These are phyloP conservation scores for Backusella macrospora DNA, from an alignment of 192 early-diverging fungal species.

Conservation along the genomic window DNA sequence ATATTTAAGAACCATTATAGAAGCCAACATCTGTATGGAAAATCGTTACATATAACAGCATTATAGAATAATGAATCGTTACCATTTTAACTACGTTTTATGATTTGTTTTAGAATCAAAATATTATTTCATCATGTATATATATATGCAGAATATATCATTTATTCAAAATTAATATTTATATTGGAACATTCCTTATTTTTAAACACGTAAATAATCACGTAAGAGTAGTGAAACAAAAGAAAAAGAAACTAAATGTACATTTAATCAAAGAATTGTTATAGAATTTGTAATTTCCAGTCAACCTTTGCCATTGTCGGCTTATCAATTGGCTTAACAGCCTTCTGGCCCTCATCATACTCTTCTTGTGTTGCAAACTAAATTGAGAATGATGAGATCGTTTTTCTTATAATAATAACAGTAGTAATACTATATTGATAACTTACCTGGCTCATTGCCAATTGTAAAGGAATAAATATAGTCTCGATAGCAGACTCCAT, in stretches of 20 bases:
- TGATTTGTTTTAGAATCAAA: too few relatives aligned
- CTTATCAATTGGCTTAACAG: constrained; percentile 30
- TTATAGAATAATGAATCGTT: too few relatives aligned
- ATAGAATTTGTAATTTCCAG: constrained; percentile 42
- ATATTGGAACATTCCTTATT: background rate
- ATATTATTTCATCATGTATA: too few relatives aligned
- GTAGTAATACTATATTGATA: background rate
- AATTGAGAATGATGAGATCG: background rate
- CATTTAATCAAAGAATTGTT: constrained; percentile 1
- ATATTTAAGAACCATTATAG: too few relatives aligned
- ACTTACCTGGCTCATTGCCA: constrained; percentile 28
- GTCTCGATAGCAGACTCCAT: constrained; percentile 41
- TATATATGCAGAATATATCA: too few relatives aligned
- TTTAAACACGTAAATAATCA: background rate
- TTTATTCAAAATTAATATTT: background rate
- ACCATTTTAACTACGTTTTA: too few relatives aligned
- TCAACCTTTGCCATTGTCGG: constrained; percentile 27
- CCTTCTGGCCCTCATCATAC: constrained; percentile 6
- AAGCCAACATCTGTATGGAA: too few relatives aligned
- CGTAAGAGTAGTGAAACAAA: background rate
- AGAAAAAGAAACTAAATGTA: background rate
- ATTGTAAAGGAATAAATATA: constrained; percentile 59
- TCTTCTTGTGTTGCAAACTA: constrained; percentile 29
- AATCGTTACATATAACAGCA: too few relatives aligned
- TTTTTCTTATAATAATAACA: background rate